Conservation (phyloP, 208 protist genomes). For the Porcisia hertigi region DNA sequence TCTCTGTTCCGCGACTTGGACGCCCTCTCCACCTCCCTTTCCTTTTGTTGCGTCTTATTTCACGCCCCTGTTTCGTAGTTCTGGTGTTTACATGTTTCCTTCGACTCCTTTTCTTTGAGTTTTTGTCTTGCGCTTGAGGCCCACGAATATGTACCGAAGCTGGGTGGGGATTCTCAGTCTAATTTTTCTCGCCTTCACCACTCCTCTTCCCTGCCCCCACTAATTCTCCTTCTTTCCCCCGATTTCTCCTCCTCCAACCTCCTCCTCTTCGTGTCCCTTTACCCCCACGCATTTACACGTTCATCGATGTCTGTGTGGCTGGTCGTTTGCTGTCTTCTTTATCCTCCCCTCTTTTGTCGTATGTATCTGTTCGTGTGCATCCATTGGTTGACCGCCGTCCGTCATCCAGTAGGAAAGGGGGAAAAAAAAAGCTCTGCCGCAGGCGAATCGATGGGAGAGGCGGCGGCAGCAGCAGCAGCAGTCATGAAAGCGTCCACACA, state of each 20-base stretch:
- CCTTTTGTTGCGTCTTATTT: neutral
- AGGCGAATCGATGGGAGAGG: neutral
- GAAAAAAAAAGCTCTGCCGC: neutral
- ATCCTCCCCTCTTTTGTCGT: neutral
- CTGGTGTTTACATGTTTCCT: neutral
- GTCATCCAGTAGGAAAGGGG: neutral
- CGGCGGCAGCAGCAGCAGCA: neutral
- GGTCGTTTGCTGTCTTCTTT: neutral
- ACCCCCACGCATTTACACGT: neutral
- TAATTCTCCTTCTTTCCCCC: too few species aligned
- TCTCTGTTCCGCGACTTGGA: neutral
- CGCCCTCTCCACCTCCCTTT: neutral
- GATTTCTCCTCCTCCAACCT: neutral
- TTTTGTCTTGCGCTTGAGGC: conserved; percentile 7
- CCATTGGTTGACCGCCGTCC: neutral
- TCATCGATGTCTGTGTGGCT: neutral
- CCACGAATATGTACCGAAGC: conserved; percentile 15
- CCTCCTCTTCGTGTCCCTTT: too few species aligned
- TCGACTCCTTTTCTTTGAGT: neutral
- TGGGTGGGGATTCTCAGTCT: neutral
- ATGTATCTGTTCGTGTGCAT: neutral
- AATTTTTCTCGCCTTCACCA: neutral
- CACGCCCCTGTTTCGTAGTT: neutral
- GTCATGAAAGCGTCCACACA: neutral
- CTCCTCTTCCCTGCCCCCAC: neutral